phyloP scores from a whole-genome alignment of 768 basidiomycete genomes.

The Tephrocybe sp. region DNA sequence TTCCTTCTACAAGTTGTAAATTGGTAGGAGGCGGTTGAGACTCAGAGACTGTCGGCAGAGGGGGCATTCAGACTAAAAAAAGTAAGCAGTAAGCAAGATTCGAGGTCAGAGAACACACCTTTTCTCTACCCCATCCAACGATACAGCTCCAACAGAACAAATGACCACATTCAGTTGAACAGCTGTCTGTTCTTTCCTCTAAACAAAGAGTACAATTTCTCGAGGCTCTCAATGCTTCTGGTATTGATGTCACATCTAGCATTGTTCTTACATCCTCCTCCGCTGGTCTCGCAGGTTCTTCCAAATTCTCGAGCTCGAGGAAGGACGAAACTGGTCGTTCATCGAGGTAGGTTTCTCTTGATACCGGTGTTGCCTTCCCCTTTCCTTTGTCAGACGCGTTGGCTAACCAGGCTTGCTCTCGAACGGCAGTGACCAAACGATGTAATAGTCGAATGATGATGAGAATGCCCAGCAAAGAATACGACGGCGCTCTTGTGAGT shows the following conservation, averaged over 20 bases:
- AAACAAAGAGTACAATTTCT: constrained; percentile 83
- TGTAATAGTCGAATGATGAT: constrained; percentile 64
- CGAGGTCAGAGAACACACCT: constrained; percentile 42
- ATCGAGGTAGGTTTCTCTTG: constrained; percentile 51
- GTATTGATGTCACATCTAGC: constrained; percentile 58
- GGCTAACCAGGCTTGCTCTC: constrained; percentile 19
- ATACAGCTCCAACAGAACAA: constrained; percentile 91
- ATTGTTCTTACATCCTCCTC: constrained; percentile 73
- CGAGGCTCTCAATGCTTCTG: constrained; percentile 49
- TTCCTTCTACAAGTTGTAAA: constrained; percentile 72
- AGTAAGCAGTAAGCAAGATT: constrained; percentile 4
- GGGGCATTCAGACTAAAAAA: constrained; percentile 75
- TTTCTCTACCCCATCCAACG: constrained; percentile 86
- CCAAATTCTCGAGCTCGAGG: constrained; percentile 49
- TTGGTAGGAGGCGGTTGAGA: constrained; percentile 69
- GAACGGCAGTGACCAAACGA: constrained; percentile 52
- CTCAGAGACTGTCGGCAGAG: constrained; percentile 78
- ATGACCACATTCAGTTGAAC: constrained; percentile 87
- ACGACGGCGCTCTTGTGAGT: constrained; percentile 76
- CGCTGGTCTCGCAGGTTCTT: constrained; percentile 56
- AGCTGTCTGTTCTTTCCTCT: constrained; percentile 80
- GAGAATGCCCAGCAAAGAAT: constrained; percentile 80
- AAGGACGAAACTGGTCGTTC: constrained; percentile 59
- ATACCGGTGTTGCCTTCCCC: constrained; percentile 32
- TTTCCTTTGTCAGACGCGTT: constrained; percentile 20